Percentiles rank a stretch among this genome's conserved stretches.
Evolutionary conservation across 129 eudicot genomes (phyloP).

Genomic region (Erigeron canadensis): DNA sequence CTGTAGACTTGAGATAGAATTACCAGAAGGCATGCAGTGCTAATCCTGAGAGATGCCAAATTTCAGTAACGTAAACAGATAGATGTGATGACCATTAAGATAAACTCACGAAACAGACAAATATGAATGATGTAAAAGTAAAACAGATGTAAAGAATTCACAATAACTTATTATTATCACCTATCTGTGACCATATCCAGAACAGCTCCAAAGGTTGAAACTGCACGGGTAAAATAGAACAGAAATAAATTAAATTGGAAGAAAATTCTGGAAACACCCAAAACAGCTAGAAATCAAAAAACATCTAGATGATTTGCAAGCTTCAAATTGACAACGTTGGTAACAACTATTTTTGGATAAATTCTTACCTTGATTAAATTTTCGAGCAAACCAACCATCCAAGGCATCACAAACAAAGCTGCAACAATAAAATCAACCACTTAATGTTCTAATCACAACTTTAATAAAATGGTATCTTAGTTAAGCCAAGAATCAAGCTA

Average conservation of each 20-base stretch:
- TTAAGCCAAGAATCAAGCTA: background rate
- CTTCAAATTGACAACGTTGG: background rate
- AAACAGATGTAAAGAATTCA: background rate
- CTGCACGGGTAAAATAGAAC: constrained; percentile 39
- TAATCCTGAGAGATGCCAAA: constrained; percentile 62
- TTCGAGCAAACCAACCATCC: constrained; percentile 99
- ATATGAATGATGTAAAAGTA: background rate
- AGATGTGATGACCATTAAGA: constrained; percentile 8
- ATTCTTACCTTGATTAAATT: constrained; percentile 84
- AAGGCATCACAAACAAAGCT: constrained; percentile 97
- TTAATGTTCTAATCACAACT: constrained; percentile 9
- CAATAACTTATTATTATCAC: constrained; percentile 29
- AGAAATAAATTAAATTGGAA: constrained; percentile 13
- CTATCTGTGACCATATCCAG: constrained; percentile 98
- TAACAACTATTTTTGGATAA: constrained; percentile 8
- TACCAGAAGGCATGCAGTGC: constrained; percentile 91
- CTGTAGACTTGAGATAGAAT: constrained; percentile 93
- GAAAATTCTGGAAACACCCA: background rate
- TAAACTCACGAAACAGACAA: constrained; percentile 3
- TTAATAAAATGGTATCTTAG: constrained; percentile 3
- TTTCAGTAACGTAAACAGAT: constrained; percentile 11
- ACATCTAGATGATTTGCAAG: background rate
- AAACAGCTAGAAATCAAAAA: constrained; percentile 3
- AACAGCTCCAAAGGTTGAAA: constrained; percentile 95
- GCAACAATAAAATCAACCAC: constrained; percentile 27